These are phyloP conservation scores for Datura wrightii DNA, from an alignment of 257 asterid species.

Conservation along the genomic window DNA sequence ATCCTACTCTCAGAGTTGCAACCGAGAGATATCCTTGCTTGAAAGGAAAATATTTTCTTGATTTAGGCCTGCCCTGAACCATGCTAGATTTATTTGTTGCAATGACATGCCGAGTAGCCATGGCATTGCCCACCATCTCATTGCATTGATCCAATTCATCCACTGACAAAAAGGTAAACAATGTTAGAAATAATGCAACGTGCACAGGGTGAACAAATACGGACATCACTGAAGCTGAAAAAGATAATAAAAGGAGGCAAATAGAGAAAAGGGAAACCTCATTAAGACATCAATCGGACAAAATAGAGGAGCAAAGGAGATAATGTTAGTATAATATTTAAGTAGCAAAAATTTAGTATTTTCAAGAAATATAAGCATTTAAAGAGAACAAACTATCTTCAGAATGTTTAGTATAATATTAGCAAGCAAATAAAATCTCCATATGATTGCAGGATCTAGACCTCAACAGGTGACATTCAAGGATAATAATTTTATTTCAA, in stretches of 20 bases:
- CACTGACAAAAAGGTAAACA: conserved; percentile 55
- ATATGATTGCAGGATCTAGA: neutral
- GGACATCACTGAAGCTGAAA: conserved; percentile 6
- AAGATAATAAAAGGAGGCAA: neutral
- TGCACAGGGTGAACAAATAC: neutral
- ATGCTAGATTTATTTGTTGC: conserved; percentile 51
- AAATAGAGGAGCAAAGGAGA: neutral
- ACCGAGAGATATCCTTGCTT: conserved; percentile 85
- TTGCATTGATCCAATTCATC: conserved; percentile 93
- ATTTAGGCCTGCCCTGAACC: conserved; percentile 64
- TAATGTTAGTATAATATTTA: too few relatives aligned
- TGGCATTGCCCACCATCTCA: conserved; percentile 70
- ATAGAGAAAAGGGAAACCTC: neutral
- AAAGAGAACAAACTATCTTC: neutral
- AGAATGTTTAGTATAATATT: conserved; percentile 11
- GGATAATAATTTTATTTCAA: neutral
- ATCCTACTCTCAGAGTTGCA: conserved; percentile 87
- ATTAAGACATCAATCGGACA: conserved; percentile 11
- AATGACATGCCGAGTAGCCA: conserved; percentile 46
- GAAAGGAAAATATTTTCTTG: conserved; percentile 81
- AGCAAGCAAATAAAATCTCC: neutral
- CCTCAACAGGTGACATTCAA: conserved; percentile 11
- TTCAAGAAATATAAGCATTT: neutral
- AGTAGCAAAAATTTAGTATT: neutral
- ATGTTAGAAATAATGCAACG: conserved; percentile 34